Percentiles rank a stretch among this genome's conserved stretches.
These are phyloP conservation scores for Thymus mandschuricus DNA, from an alignment of 257 asterid genomes.

Conservation along the genomic window DNA sequence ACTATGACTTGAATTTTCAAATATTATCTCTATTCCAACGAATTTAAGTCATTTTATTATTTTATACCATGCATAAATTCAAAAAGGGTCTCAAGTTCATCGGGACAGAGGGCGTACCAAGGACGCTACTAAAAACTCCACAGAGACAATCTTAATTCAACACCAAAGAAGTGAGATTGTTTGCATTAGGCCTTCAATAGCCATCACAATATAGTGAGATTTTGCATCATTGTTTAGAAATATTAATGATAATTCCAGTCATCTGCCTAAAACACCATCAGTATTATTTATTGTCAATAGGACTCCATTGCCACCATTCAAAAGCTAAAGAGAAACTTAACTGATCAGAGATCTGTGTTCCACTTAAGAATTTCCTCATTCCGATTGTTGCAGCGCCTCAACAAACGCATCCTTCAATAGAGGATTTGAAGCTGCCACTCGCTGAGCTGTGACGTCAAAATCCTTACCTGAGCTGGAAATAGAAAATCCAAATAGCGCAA, in stretches of 20 bases:
- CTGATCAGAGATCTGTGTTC: background rate
- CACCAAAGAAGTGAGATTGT: background rate
- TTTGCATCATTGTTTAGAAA: conserved; percentile 1
- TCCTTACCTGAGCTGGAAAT: conserved; percentile 65
- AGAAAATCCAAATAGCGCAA: background rate
- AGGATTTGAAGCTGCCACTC: conserved; percentile 80
- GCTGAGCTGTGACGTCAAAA: conserved; percentile 70
- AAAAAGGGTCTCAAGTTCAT: too few relatives aligned
- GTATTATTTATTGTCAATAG: background rate
- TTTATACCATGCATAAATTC: too few relatives aligned
- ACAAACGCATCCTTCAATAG: conserved; percentile 63
- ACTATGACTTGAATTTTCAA: too few relatives aligned
- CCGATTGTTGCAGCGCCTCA: conserved; percentile 57
- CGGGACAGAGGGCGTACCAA: too few relatives aligned
- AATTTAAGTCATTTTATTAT: too few relatives aligned
- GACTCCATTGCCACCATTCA: background rate
- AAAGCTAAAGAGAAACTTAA: conserved; percentile 23
- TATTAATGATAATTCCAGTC: background rate
- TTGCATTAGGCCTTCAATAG: background rate
- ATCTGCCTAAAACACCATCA: background rate
- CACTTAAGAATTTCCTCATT: conserved; percentile 35
- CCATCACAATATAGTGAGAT: background rate
- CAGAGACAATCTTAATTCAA: background rate
- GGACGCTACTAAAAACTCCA: too few relatives aligned
- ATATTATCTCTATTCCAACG: too few relatives aligned